Base-by-base conservation (phyloP, 2,329 filamentous ascomycete genomes). In the Elsinoe australis region DNA sequence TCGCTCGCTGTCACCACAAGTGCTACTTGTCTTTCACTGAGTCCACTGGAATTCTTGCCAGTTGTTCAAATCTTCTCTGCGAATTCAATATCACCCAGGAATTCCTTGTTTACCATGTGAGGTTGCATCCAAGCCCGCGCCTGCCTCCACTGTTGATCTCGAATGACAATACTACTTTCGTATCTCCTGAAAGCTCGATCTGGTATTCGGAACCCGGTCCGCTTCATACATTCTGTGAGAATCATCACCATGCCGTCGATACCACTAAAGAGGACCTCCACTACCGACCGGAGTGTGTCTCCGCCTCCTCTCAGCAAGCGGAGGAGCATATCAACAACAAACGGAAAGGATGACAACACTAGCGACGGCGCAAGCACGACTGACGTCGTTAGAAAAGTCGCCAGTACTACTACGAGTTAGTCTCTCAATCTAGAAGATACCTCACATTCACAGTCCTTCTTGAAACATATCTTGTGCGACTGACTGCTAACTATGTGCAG, bases 281-380 rank as follows among this genome's bases (percentile, higher is more conserved):
- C 66, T 5, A 59, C 62, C 52, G 63, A 68, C 49, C 60, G 65
- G 47, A 63, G 69, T 44, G 70, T 80, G 35, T 80, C 78, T n/a
- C n/a, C n/a, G 48, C 78, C 78, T 35, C 78, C 78, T 42, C 70
- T 74, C 17, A 56, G 72, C 10, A 80, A 76, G 60, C 68, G 76
- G 31, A 29, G 34, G 18, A 39, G 15, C 24, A 29, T 31, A 8
- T n/a, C 33, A 26, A 38, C 44, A 24, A 34, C 18, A 15, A 10
- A 24, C n/a, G n/a, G 5, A 17, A 14, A 14, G 5, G 15, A 47
- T 21, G n/a, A 35, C 15, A 17, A 6, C 17, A 33, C 12, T 17
- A 8, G 21, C 9, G 29, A 22, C 14, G 19, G n/a, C 4, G 21
- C 26, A 5, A n/a, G 12, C 9, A 10, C 21, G 4, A 26, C 10